Base-by-base conservation (phyloP, 2,329 filamentous ascomycete species). In the Penicillium sp. region DNA sequence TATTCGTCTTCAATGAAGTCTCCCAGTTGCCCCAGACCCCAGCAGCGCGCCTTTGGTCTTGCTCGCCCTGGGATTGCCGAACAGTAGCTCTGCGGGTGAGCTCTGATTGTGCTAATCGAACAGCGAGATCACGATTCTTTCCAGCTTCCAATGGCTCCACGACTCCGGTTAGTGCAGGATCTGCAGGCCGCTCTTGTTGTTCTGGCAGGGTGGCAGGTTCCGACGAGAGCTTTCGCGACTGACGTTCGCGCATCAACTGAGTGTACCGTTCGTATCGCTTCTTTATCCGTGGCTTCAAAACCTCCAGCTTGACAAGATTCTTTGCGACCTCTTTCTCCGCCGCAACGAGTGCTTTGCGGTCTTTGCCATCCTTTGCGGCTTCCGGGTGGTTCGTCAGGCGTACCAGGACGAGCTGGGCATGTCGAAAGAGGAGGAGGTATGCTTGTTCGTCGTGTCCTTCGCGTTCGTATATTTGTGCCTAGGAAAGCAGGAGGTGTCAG, bases 391-490 rank as follows among this genome's bases (percentile, higher is more conserved):
- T 80, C 0, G 83, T 80, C 8, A 99, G 78, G 48, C 87, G 81
- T 6, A 90, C 82, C 25, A 96, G 76, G 22, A 96, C 83, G n/a
- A 99, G 84, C 47, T 87, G 81, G 9, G 90, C 90, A 73, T 95
- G 91, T 61, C 94, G 86, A 68, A 94, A 90, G n/a, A 95, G 82
- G 53, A 97, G 84, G 48, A 96, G 81, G 70, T 95, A 99, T 4
- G 92, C 89, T 66, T 94, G 88, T 63, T 91, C 84, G 58, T 90
- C 84, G 72, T 96, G 92, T 64, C 87, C 87, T 71, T 97, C 92
- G 38, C 82, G 81, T 64, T 94, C 81, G 68, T 96, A 96, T 62
- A 92, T 90, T 46, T 84, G 80, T 18, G 90, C 92, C 89, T 96
- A 20, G 28, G 30, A 24, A 14, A 24, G 28, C 44, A 14, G 22